Base-by-base conservation (phyloP, 768 basidiomycete species). In the Gymnopilus dilepis region DNA sequence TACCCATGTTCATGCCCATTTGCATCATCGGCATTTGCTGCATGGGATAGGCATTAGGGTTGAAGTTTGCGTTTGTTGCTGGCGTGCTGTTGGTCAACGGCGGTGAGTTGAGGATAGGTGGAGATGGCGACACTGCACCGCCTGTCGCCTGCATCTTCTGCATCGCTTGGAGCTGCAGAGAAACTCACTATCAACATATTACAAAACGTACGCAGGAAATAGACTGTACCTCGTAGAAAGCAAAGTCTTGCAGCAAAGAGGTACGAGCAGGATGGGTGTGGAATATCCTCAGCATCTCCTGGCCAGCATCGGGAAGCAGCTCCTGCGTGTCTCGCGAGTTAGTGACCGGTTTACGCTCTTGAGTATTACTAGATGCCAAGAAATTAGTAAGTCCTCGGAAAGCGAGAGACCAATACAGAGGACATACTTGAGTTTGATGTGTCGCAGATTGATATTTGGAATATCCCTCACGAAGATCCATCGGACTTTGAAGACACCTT, bases 381-480 rank as follows among this genome's bases (percentile, higher is more conserved):
- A 52, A 54, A 40, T 34, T 59, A 45, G 40, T 74, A 59, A 33
- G 55, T 58, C 17, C 66, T 45, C 42, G 22, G 26, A 37, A 17
- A 31, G 37, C 15, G 40, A 37, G 42, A 8, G 26, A 6, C 21
- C 57, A 7, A 59, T 54, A n/a, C n/a, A n/a, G n/a, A n/a, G n/a
- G n/a, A n/a, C 84, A 30, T 74, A 94, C 93, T 89, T 90, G 51
- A 96, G 77, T 64, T 92, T 89, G 71, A 97, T 96, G 74, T 97
- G 95, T 50, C 95, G 83, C 48, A 97, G 76, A 56, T 89, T 92
- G 65, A 92, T 86, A 69, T 96, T 96, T 24, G 94, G 95, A 52
- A 95, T 95, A 71, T 98, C 97, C 59, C 95, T 89, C 59, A 99
- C 95, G 72, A 95, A 99, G 64, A 99, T 89, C 97, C 97, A 99